A percentile compares a stretch with the other conserved stretches of the same genome.
phyloP scores from a whole-genome alignment of 2,329 filamentous ascomycete genomes.

The Cadophora malorum region DNA sequence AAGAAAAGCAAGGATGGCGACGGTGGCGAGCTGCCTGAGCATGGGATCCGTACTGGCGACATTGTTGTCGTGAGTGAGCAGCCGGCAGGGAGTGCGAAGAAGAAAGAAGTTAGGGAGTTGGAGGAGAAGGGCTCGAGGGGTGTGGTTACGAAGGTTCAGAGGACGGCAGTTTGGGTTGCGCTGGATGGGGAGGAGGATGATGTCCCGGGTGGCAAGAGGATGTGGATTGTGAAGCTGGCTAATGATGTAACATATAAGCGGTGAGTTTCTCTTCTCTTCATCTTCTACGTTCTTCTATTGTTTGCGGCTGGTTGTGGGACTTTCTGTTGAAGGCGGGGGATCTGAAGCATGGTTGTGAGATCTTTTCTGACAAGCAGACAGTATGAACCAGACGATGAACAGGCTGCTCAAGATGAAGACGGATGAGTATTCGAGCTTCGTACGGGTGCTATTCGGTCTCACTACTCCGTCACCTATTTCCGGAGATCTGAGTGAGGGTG shows the following conservation, averaged over 20 bases:
- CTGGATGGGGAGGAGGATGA: slow-evolving; percentile 65
- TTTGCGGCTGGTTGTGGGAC: not conserved
- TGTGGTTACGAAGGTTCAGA: slow-evolving; percentile 71
- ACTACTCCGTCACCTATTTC: slow-evolving; percentile 56
- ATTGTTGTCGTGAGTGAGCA: slow-evolving; percentile 80
- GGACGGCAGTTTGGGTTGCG: slow-evolving; percentile 67
- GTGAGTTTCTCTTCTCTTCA: slow-evolving; percentile 27
- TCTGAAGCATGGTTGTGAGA: no score
- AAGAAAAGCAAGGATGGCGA: slow-evolving; percentile 47
- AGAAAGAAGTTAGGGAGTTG: slow-evolving; percentile 74
- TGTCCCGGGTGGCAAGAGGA: slow-evolving; percentile 46
- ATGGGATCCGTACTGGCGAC: slow-evolving; percentile 78
- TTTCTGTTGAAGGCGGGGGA: no score
- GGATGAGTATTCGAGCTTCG: slow-evolving; percentile 63
- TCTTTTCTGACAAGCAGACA: slow-evolving; percentile 38
- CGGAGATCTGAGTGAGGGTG: slow-evolving; percentile 51
- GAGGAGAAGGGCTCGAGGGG: slow-evolving; percentile 72
- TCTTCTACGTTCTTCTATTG: not conserved
- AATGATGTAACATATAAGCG: slow-evolving; percentile 69
- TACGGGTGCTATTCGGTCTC: slow-evolving; percentile 67
- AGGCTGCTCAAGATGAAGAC: slow-evolving; percentile 63
- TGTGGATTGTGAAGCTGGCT: slow-evolving; percentile 72
- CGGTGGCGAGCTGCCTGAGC: slow-evolving; percentile 63
- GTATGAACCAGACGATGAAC: slow-evolving; percentile 69
- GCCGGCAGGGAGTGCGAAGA: slow-evolving; percentile 63